phyloP scores from a whole-genome alignment of 1,139 yeast genomes.

The Suzukiozyma palmioleophila region DNA sequence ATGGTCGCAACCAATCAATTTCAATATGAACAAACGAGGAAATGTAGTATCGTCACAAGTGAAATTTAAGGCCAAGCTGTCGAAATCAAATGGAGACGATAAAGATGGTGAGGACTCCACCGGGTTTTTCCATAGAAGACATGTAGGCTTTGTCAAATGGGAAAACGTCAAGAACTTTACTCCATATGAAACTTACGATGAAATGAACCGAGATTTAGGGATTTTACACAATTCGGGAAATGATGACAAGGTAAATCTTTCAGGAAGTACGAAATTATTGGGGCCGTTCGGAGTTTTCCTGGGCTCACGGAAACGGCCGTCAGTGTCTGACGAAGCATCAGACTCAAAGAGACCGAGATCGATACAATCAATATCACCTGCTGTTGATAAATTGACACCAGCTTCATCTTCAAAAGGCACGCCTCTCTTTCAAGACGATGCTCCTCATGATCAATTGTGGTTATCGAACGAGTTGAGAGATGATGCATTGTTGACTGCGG shows the following conservation, averaged over 20 bases:
- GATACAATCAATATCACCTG: background rate
- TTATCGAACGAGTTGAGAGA: conserved; percentile 65
- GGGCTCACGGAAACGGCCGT: conserved; percentile 4
- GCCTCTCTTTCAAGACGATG: conserved; percentile 4
- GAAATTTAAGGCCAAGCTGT: conserved; percentile 16
- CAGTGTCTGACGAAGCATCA: background rate
- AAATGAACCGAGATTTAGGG: conserved; percentile 71
- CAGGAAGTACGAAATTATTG: conserved; percentile 49
- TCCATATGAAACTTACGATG: conserved; percentile 70
- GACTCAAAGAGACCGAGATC: background rate
- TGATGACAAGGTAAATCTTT: conserved; percentile 26
- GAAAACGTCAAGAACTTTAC: conserved; percentile 30
- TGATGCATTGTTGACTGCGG: conserved; percentile 69
- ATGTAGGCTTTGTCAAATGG: conserved; percentile 73
- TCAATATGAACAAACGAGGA: conserved; percentile 28
- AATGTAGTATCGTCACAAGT: conserved; percentile 24
- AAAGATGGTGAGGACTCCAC: conserved; percentile 22
- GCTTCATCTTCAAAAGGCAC: conserved; percentile 4
- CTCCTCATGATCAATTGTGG: conserved; percentile 48
- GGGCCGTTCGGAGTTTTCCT: conserved; percentile 86
- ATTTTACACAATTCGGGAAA: conserved; percentile 52
- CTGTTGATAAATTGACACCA: conserved; percentile 2
- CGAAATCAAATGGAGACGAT: conserved; percentile 12
- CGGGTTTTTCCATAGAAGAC: conserved; percentile 62
- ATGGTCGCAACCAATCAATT: conserved; percentile 63